These are phyloP conservation scores for Aspergillus hortae DNA, from an alignment of 2,329 filamentous ascomycete species.

Conservation along the genomic window DNA sequence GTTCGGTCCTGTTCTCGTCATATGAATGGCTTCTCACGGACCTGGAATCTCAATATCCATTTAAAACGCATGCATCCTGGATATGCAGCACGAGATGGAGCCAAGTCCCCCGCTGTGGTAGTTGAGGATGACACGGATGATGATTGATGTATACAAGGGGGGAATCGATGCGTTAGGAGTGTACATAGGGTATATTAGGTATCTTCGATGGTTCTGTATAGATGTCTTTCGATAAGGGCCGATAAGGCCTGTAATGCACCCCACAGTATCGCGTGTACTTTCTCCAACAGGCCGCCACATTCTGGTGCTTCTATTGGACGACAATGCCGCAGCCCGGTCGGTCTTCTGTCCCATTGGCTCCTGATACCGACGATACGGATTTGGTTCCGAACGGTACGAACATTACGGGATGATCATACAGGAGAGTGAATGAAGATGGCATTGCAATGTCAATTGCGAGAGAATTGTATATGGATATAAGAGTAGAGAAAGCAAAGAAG, in stretches of 20 bases:
- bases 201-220: too few relatives aligned
- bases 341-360: slow-evolving; percentile 1
- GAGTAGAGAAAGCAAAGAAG: too few relatives aligned
- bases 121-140: background rate
- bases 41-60: slow-evolving; percentile 37
- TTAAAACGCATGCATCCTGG: slow-evolving; percentile 30
- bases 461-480: background rate
- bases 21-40: slow-evolving; percentile 31
- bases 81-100: slow-evolving; percentile 10
- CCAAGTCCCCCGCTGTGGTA: background rate
- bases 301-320: background rate
- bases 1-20: slow-evolving; percentile 26
- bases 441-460: background rate
- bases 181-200: too few relatives aligned
- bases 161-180: too few relatives aligned
- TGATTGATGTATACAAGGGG: background rate
- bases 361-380: background rate
- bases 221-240: too few relatives aligned
- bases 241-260: background rate
- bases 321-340: background rate
- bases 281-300: background rate
- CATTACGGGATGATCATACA: background rate
- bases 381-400: slow-evolving; percentile 3
- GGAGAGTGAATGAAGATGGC: background rate
- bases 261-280: background rate